These are phyloP conservation scores for Cyberlindnera petersonii DNA, from an alignment of 805 yeast species.

Conservation along the genomic window DNA sequence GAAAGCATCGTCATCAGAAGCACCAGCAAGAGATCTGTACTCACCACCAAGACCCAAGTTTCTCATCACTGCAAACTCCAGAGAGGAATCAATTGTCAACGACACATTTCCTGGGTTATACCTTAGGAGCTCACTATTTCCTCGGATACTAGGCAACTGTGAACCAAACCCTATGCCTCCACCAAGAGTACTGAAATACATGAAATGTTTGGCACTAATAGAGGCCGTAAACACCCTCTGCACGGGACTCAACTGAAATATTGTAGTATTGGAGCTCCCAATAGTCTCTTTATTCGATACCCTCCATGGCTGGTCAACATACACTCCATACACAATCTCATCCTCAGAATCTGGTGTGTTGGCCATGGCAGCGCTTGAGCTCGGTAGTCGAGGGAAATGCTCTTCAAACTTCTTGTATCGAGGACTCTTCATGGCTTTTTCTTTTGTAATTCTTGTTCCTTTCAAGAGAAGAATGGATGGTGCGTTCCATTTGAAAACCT, in stretches of 20 bases:
- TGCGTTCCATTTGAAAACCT: constrained; percentile 74
- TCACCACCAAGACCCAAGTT: constrained; percentile 57
- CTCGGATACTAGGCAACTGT: constrained; percentile 55
- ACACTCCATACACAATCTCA: constrained; percentile 58
- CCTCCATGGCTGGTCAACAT: constrained; percentile 72
- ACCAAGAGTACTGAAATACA: constrained; percentile 69
- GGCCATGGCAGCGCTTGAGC: constrained; percentile 15
- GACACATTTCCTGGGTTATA: constrained; percentile 75
- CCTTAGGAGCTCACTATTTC: constrained; percentile 34
- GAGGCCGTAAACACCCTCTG: constrained; percentile 49
- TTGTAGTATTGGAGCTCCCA: constrained; percentile 55
- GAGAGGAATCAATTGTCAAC: constrained; percentile 66
- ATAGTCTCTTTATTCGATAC: constrained; percentile 66
- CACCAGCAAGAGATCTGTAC: constrained; percentile 34
- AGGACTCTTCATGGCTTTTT: constrained; percentile 30
- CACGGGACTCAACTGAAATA: constrained; percentile 65
- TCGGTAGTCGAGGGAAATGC: constrained; percentile 42
- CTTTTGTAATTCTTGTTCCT: constrained; percentile 42
- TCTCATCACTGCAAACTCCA: constrained; percentile 80
- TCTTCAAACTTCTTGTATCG: constrained; percentile 49
- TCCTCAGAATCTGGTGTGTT: constrained; percentile 35
- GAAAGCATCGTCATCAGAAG: constrained; percentile 33
- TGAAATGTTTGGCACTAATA: constrained; percentile 35
- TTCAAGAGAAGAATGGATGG: constrained; percentile 70
- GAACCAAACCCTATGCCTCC: constrained; percentile 84